Evolutionary conservation across 352 stramenopile genomes (phyloP), one percentile per base, ranked within the genome.

Genomic region (Halophytophthora batemanensis): DNA sequence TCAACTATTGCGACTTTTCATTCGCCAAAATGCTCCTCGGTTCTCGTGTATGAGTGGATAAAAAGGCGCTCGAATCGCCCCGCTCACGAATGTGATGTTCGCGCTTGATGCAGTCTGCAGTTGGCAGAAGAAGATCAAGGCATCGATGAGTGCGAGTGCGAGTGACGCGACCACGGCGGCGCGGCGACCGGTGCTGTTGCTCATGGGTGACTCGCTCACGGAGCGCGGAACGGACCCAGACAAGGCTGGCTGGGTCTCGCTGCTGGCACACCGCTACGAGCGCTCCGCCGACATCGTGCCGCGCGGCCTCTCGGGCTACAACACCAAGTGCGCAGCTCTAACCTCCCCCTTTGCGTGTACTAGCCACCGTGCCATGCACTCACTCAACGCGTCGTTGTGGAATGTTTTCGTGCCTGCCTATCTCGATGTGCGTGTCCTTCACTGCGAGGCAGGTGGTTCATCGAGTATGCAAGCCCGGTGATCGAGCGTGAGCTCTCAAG

Each of bases 181-280:
- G 17, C 39, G 38, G 28, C 44, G 51, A 3, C 56, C 59, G 33
- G 40, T 68, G n/a, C 59, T 84, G 17, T 58, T 82, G 41, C 45
- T 74, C 29, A 61, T 64, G 22, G 72, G 72, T 8, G 76, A 87
- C 55, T 84, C 73, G 14, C 48, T 84, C 15, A 87, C 76, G n/a
- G 31, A 85, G 46, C 60, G 41, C 13, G 71, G 56, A 18, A 64
- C 61, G 0, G 51, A 83, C 14, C 52, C 59, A 6, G 28, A 51
- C 6, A 60, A 49, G 36, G 47, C 42, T 17, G 74, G 77, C 10
- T 87, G 69, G 64, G 53, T 74, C 22, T 44, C 52, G 7, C 37
- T 71, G 34, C 54, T 87, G 36, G 62, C 69, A 35, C 37, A 81
- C 12, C 56, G 65, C 53, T 84, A 84, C 53, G 63, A 79, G 21